A percentile compares a stretch with the other conserved stretches of the same genome.
Conservation (phyloP, 768 basidiomycete species). For the Russula foetens region DNA sequence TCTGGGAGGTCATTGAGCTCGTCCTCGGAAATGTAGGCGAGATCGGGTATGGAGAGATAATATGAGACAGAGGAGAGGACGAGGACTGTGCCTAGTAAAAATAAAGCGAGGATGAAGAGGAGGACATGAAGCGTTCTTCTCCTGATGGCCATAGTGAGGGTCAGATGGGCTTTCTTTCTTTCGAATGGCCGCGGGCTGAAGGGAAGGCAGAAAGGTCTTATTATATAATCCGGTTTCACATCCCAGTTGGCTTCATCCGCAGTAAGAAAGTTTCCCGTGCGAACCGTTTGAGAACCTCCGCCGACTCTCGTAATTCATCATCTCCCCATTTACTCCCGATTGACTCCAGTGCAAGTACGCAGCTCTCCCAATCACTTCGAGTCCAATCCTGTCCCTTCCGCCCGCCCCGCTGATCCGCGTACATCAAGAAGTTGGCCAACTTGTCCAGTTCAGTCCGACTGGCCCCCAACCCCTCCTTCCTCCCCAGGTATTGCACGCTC, state of each 20-base stretch:
- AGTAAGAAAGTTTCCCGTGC: conserved; percentile 40
- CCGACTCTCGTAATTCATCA: conserved; percentile 41
- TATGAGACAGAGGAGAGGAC: conserved; percentile 89
- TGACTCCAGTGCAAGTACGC: conserved; percentile 36
- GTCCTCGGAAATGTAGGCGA: conserved; percentile 71
- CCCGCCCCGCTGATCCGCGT: conserved; percentile 45
- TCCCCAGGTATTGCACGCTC: conserved; percentile 50
- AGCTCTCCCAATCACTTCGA: conserved; percentile 55
- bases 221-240: conserved; percentile 3
- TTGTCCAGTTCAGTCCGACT: not conserved
- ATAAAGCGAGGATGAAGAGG: conserved; percentile 55
- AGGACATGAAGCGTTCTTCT: conserved; percentile 39
- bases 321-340: conserved; percentile 50
- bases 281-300: conserved; percentile 41
- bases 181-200: no score
- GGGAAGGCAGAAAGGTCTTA: not conserved
- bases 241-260: conserved; percentile 37
- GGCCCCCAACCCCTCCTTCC: conserved; percentile 25
- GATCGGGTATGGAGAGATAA: conserved; percentile 73
- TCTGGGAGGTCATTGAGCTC: conserved; percentile 58
- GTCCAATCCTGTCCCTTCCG: conserved; percentile 74
- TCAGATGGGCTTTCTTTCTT: no score
- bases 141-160: conserved; percentile 25
- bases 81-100: conserved; percentile 82
- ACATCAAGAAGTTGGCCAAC: conserved; percentile 24